Evolutionary conservation across 2,329 filamentous ascomycete species (phyloP).

Genomic region (Lachnellula subtilissima): DNA sequence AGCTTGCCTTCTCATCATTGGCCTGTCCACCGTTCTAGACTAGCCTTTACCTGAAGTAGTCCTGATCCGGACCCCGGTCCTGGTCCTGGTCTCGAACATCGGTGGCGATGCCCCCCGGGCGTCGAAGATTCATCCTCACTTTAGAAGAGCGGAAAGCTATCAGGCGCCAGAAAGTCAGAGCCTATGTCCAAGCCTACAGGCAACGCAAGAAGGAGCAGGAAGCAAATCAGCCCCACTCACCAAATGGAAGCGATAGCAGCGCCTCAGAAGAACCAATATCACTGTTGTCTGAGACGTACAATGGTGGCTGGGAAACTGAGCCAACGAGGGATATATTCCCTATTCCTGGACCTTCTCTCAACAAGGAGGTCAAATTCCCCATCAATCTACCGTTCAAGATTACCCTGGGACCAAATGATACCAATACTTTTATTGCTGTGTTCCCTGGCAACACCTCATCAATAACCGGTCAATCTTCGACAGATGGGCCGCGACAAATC

Average conservation of each 20-base stretch:
- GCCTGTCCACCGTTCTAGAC: no score
- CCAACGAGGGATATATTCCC: not conserved
- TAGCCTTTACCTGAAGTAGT: no score
- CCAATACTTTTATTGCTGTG: constrained; percentile 11
- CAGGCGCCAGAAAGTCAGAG: constrained; percentile 13
- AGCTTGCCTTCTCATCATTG: no score
- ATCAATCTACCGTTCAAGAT: constrained; percentile 13
- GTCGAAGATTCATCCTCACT: not conserved
- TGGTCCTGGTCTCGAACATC: not conserved
- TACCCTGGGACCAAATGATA: constrained; percentile 9
- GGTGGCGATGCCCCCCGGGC: not conserved
- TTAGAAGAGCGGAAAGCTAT: constrained; percentile 2
- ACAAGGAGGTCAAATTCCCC: constrained; percentile 6
- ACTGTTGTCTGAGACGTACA: not conserved
- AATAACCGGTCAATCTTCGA: not conserved
- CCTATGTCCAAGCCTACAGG: constrained; percentile 15
- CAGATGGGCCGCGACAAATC: not conserved
- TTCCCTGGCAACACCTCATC: not conserved
- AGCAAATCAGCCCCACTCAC: not conserved
- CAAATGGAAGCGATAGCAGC: not conserved
- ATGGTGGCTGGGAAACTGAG: not conserved
- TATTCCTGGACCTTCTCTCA: not conserved
- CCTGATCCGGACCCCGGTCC: not conserved
- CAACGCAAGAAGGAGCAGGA: constrained; percentile 9
- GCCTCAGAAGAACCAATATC: not conserved